phyloP scores from a whole-genome alignment of 2,329 filamentous ascomycete species.

The Neoscytalidium dimidiatum region DNA sequence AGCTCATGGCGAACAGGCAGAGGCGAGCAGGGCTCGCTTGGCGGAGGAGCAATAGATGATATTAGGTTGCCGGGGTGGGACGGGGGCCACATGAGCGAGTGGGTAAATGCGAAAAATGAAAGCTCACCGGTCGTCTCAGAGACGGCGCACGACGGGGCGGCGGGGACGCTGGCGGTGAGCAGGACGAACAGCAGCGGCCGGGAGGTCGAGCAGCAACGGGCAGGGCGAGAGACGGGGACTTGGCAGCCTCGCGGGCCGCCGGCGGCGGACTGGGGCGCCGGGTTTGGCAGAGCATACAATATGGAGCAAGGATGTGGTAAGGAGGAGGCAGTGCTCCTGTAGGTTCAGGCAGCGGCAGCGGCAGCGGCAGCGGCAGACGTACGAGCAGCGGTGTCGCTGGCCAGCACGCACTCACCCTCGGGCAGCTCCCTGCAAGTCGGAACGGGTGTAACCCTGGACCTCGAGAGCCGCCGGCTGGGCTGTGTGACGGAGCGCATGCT shows the following conservation, averaged over 20 bases:
- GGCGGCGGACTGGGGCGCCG: neutral
- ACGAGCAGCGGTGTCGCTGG: neutral
- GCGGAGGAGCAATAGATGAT: constrained; percentile 8
- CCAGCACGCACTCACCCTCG: neutral
- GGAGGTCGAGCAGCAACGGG: neutral
- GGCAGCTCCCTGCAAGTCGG: constrained; percentile 1
- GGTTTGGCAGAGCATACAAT: neutral
- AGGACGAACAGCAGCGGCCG: neutral
- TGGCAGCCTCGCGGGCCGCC: constrained; percentile 11
- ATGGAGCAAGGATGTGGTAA: neutral
- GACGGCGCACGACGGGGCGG: neutral
- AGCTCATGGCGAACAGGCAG: neutral
- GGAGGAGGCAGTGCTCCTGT: constrained; percentile 12
- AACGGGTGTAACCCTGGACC: constrained; percentile 17
- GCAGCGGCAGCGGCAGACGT: neutral
- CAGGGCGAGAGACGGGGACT: neutral
- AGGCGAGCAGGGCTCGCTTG: constrained; percentile 7
- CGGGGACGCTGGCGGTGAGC: constrained; percentile 12
- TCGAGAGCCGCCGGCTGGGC: neutral
- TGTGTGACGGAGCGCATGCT: constrained; percentile 8
- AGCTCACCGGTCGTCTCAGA: constrained; percentile 12
- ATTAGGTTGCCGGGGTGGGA: neutral
- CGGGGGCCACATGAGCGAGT: constrained; percentile 11
- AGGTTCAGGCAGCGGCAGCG: neutral
- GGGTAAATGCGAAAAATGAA: constrained; percentile 3